These are phyloP conservation scores for Boletus insuetus DNA, from an alignment of 768 basidiomycete species.

Conservation along the genomic window DNA sequence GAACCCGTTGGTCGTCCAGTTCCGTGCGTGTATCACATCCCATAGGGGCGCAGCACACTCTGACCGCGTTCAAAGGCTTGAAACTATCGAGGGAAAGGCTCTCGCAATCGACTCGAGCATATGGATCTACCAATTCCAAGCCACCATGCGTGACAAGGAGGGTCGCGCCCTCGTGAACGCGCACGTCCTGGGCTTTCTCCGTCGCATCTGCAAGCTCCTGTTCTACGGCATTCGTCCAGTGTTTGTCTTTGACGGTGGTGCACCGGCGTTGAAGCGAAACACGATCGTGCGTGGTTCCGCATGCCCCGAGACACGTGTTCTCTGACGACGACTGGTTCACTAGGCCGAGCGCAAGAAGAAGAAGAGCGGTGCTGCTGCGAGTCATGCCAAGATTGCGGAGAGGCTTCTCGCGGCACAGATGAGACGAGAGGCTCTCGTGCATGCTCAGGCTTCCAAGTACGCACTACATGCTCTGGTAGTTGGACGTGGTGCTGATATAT, in stretches of 20 bases:
- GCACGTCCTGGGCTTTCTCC: constrained; percentile 86
- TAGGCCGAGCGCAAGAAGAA: constrained; percentile 87
- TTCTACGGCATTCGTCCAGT: constrained; percentile 99
- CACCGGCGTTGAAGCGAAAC: constrained; percentile 81
- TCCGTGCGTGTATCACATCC: constrained; percentile 51
- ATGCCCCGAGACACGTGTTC: not conserved
- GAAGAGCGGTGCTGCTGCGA: constrained; percentile 86
- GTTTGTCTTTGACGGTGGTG: constrained; percentile 98
- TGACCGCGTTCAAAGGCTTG: constrained; percentile 55
- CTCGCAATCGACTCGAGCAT: constrained; percentile 99
- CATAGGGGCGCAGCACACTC: not conserved
- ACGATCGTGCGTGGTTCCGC: constrained; percentile 69
- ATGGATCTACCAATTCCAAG: constrained; percentile 99
- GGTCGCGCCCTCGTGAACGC: constrained; percentile 89
- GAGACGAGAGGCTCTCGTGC: constrained; percentile 81
- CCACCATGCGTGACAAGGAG: constrained; percentile 98
- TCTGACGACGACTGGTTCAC: constrained; percentile 5
- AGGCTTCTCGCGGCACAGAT: constrained; percentile 90
- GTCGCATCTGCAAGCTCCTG: constrained; percentile 89
- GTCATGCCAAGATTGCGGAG: constrained; percentile 85
- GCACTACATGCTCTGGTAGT: constrained; percentile 15
- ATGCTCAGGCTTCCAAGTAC: constrained; percentile 45
- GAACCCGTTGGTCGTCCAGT: constrained; percentile 93
- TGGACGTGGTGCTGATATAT: not conserved
- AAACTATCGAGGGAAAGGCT: constrained; percentile 91